Evolutionary conservation across 73 alveolate genomes (phyloP).

Genomic region (Tetrahymena borealis): DNA sequence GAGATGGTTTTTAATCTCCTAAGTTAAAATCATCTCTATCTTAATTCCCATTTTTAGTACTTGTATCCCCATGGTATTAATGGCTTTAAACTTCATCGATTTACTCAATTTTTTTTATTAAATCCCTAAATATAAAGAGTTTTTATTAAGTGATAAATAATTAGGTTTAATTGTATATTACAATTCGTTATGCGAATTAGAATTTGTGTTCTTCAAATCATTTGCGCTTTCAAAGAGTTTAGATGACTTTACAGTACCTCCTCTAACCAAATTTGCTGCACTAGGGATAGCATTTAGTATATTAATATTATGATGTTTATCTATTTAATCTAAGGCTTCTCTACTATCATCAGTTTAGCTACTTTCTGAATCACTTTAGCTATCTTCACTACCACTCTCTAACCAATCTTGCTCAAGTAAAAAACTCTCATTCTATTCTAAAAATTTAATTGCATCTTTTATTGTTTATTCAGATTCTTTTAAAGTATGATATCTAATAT

Average conservation of each 20-base stretch:
- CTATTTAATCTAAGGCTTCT: background rate
- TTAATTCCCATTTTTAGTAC: background rate
- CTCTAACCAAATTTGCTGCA: background rate
- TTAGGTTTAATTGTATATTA: too few relatives aligned
- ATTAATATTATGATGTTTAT: background rate
- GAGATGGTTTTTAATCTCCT: background rate
- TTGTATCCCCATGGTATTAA: background rate
- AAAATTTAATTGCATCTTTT: background rate
- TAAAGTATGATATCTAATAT: background rate
- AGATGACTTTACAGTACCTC: too few relatives aligned
- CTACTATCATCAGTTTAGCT: background rate
- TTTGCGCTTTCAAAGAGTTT: too few relatives aligned
- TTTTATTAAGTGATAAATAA: too few relatives aligned
- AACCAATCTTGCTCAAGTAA: background rate
- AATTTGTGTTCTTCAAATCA: too few relatives aligned
- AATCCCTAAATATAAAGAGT: background rate
- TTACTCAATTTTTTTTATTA: background rate
- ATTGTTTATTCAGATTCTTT: background rate
- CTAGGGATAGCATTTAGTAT: background rate
- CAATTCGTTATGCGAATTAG: too few relatives aligned
- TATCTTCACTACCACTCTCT: background rate
- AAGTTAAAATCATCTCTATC: background rate
- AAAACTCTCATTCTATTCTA: background rate
- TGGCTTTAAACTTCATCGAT: background rate
- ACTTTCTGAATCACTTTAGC: background rate